Conservation (phyloP, 2,329 filamentous ascomycete species). For the Mycosphaerelloides madeirae region DNA sequence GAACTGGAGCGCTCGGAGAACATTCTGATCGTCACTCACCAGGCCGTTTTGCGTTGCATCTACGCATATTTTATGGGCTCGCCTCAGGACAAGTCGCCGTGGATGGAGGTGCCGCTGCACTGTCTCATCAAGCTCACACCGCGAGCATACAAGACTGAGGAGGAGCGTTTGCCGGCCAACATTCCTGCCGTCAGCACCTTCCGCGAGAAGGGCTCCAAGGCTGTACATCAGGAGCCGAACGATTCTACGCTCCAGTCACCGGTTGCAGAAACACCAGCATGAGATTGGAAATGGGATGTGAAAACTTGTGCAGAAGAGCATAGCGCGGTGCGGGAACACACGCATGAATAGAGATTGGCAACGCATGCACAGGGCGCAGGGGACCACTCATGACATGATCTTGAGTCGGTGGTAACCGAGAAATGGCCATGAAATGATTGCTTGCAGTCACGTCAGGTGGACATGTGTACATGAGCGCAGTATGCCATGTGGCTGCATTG, state of each 20-base stretch:
- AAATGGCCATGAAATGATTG: no score
- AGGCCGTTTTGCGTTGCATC: constrained; percentile 93
- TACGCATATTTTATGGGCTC: constrained; percentile 99
- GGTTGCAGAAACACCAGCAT: no score
- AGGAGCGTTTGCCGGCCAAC: constrained; percentile 80
- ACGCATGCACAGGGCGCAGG: no score
- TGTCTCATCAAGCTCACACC: constrained; percentile 95
- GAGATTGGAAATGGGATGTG: no score
- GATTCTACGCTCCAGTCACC: background rate
- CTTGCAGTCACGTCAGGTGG: no score
- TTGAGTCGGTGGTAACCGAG: no score
- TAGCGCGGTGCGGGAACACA: background rate
- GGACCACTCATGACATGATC: background rate
- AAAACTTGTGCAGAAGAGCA: constrained; percentile 1
- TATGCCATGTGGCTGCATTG: background rate
- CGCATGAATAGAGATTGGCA: no score
- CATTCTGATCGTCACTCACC: constrained; percentile 95
- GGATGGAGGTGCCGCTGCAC: constrained; percentile 98
- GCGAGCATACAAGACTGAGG: constrained; percentile 86
- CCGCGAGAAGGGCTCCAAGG: constrained; percentile 87
- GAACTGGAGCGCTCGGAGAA: constrained; percentile 94
- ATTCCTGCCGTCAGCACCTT: constrained; percentile 96
- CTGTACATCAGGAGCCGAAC: constrained; percentile 67
- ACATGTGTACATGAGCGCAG: no score
- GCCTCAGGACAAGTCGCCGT: constrained; percentile 84